These are phyloP conservation scores for Xylaria multiplex DNA, from an alignment of 2,329 filamentous ascomycete genomes.

Conservation along the genomic window DNA sequence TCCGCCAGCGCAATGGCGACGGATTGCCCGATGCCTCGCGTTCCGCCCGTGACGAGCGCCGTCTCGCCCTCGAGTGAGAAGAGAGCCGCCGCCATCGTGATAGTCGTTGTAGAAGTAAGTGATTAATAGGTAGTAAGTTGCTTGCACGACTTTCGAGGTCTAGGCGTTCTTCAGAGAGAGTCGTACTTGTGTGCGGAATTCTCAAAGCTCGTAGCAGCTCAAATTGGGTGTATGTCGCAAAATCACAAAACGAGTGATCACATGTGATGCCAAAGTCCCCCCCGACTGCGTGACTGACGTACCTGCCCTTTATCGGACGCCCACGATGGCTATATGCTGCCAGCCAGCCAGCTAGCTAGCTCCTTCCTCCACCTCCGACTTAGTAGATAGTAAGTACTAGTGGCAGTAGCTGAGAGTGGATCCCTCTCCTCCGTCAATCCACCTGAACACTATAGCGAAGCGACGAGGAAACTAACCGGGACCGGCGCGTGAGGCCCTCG, in stretches of 20 bases:
- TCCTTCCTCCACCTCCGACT: neutral
- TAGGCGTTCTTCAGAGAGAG: neutral
- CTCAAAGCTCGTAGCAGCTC: no score
- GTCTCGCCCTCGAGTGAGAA: slow-evolving; percentile 68
- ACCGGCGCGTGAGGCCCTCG: no score
- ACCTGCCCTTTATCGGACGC: slow-evolving; percentile 12
- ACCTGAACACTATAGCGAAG: no score
- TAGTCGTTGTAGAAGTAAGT: no score
- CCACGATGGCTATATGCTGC: slow-evolving; percentile 2
- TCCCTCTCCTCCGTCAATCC: neutral
- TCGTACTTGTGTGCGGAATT: neutral
- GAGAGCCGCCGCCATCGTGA: slow-evolving; percentile 46
- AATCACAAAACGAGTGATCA: neutral
- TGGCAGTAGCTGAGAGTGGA: no score
- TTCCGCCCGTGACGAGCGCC: slow-evolving; percentile 66
- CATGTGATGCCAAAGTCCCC: neutral
- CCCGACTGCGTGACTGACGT: neutral
- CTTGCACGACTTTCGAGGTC: no score
- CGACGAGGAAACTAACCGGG: no score
- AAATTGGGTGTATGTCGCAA: neutral
- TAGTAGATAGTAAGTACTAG: no score
- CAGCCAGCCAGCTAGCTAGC: neutral
- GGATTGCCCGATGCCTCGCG: slow-evolving; percentile 67
- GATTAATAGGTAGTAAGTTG: no score
- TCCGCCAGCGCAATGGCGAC: slow-evolving; percentile 68